Base-by-base conservation (phyloP, 2,329 filamentous ascomycete genomes). In the Xylariomycetidae sp. region DNA sequence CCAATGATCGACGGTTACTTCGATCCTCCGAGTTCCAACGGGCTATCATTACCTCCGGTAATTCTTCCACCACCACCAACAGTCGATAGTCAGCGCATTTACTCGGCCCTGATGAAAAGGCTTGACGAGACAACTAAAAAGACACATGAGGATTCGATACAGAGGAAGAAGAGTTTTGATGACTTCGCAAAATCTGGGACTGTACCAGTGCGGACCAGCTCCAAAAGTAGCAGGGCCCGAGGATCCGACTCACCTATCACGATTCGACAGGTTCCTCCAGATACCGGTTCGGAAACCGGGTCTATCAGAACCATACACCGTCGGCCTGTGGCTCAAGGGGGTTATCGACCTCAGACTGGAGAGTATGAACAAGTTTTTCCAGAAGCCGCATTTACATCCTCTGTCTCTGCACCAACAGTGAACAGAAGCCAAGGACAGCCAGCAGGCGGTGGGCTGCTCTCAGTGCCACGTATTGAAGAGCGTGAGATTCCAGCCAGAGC, bases 101-200 rank as follows among this genome's bases (percentile, higher is more conserved):
- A 80, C 47, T 77, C 75, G 5, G 80, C 78, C 2, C 59, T 85
- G n/a, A 74, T 83, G 58, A 73, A 73, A 40, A 64, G 67, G 20
- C 55, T 77, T 26, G 56, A 65, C 8, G 63, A 69, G 9, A 63
- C 60, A 2, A 60, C 59, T 16, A 46, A 53, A 4, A 31, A 43
- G n/a, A 42, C 40, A 1, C 30, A 46, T 11, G 36, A 23, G 6
- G 33, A 20, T 7, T 38, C 51, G 12, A 38, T 48, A 6, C 43
- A 51, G 26, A 37, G 38, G 13, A 42, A 49, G 30, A 39, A 32
- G 3, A 55, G 33, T 20, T 15, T 33, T 20, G 41, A 47, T 12
- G 33, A 41, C 15, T 34, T 48, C 12, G 30, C 45, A 11, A 33
- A 36, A n/a, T 31, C 33, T 13, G 38, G 38, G 11, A 23, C 37